Base-by-base conservation (phyloP, 2,329 filamentous ascomycete genomes). In the Phaeomoniella chlamydospora region DNA sequence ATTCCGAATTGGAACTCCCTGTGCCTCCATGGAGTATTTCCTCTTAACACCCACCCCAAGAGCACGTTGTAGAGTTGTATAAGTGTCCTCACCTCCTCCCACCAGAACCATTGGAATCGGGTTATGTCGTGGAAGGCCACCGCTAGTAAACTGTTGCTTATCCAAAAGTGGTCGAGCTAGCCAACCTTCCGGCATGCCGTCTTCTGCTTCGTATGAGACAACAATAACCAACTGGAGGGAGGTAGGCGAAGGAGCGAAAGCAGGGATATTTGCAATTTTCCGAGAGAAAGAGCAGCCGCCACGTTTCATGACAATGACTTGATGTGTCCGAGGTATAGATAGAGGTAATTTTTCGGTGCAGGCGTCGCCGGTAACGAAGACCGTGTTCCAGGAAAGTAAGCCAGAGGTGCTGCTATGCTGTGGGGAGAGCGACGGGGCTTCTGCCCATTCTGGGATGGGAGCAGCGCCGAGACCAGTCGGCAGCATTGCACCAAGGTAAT, bases 31-130 rank as follows among this genome's bases (percentile, higher is more conserved):
- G 49, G 74, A 74, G 56, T 86, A 94, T 48, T 83, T 67, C 52
- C 86, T 70, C 50, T 81, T 73, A 41, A 94, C 61, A 0, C 84
- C 86, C 2, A 94, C 56, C 3, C 74, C 77, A 37, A 64, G 67
- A n/a, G 80, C 75, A 31, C 62, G 59, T 30, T 58, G 64, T 18
- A 94, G 63, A 38, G 77, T 57, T 17, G 69, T 66, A 46, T 85
- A 80, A 9, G 72, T 73, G 38, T 69, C 65, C 6, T 76, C 66
- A 0, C 77, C 79, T 0, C 82, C 85, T 0, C 74, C 74, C 14
- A 93, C 72, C 72, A 96, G 82, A 29, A 93, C 68, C 72, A 94
- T 75, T 10, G 82, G 74, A 26, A 96, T 78, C 2, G 77, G 78
- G 48, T 86, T 68, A 30, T 75, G 70, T 9, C 86, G 64, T 36